Percentiles rank a stretch among this genome's conserved stretches.
Evolutionary conservation across 2,329 filamentous ascomycete species (phyloP).

Genomic region (Endoconidiophora polonica): DNA sequence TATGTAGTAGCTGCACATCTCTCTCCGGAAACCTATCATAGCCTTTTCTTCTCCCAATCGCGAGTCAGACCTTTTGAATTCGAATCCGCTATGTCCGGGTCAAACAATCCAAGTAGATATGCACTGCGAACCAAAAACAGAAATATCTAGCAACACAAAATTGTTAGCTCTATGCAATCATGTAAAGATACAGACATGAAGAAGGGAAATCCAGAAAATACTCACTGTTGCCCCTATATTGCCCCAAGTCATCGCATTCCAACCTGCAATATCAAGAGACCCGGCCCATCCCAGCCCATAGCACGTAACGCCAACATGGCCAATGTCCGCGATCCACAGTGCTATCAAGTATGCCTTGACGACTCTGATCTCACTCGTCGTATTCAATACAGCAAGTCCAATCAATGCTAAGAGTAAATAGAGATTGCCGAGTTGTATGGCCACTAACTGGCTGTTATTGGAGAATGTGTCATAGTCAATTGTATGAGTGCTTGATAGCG

Average conservation of each 20-base stretch:
- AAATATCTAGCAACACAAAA: constrained; percentile 5
- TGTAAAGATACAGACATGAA: background rate
- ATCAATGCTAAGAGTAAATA: constrained; percentile 51
- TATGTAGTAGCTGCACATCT: too few species aligned
- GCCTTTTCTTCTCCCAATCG: too few species aligned
- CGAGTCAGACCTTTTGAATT: too few species aligned
- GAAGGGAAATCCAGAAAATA: constrained; percentile 8
- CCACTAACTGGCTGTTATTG: constrained; percentile 32
- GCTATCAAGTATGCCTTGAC: constrained; percentile 51
- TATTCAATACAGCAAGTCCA: constrained; percentile 29
- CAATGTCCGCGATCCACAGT: constrained; percentile 48
- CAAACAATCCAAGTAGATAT: too few species aligned
- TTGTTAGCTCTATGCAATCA: background rate
- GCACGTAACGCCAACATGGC: constrained; percentile 45
- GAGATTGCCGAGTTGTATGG: constrained; percentile 51
- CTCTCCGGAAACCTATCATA: too few species aligned
- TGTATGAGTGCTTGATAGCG: constrained; percentile 15
- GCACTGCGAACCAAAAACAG: background rate
- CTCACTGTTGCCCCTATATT: constrained; percentile 51
- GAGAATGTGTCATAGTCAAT: too few species aligned
- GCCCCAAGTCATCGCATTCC: constrained; percentile 59
- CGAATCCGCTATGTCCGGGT: background rate
- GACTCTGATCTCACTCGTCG: constrained; percentile 37
- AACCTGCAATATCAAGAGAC: constrained; percentile 35
- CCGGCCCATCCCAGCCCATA: constrained; percentile 40